Percentiles rank a stretch among this genome's conserved stretches.
Conservation (phyloP, 768 basidiomycete species). For the Baorangia bicolor region DNA sequence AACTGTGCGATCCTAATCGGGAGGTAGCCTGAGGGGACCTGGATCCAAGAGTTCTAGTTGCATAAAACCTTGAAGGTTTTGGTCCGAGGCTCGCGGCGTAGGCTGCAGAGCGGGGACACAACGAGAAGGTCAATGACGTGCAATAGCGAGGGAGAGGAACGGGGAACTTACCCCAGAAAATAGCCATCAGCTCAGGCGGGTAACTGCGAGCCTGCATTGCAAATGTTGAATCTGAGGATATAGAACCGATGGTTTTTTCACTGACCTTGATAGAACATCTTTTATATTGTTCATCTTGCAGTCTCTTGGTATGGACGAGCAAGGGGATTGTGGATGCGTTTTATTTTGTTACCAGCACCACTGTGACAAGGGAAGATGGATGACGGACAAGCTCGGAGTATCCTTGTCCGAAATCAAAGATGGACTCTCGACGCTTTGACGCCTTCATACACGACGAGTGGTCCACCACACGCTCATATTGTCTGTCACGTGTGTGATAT, state of each 20-base stretch:
- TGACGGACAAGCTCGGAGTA: no score
- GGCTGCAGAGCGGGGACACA: neutral
- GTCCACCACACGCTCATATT: neutral
- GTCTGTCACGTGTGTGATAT: neutral
- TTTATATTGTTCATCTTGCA: no score
- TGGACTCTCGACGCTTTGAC: conserved; percentile 1
- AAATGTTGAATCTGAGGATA: no score
- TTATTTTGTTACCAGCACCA: neutral
- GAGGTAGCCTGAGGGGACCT: conserved; percentile 10
- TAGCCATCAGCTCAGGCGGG: conserved; percentile 7
- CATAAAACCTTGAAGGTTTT: conserved; percentile 3
- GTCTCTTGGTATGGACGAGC: neutral
- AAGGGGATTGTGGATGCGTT: neutral
- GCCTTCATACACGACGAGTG: neutral
- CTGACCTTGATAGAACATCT: no score
- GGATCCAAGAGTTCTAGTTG: neutral
- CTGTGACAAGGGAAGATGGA: no score
- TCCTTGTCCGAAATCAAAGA: no score
- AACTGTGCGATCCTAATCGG: conserved; percentile 17
- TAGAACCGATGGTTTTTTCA: no score
- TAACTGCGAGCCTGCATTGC: neutral
- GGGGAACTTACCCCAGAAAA: conserved; percentile 6
- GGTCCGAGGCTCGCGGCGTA: conserved; percentile 6
- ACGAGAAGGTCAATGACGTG: neutral
- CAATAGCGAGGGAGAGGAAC: no score